phyloP scores from a whole-genome alignment of 176 grass and related monocot genomes.

The Elymus sibiricus region DNA sequence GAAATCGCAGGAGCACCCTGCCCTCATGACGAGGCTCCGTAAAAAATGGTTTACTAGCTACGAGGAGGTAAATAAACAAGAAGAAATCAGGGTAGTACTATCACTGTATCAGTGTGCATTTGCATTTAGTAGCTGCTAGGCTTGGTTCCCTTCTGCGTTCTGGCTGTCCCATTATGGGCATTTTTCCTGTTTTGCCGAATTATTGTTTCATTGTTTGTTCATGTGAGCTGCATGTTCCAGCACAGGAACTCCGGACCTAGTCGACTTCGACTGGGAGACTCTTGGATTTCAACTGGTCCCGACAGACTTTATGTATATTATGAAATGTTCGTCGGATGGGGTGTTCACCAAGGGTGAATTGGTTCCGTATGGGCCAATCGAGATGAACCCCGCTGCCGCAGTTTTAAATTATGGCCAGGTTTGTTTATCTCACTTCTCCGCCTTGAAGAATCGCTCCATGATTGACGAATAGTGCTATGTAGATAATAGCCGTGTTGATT shows the following conservation, averaged over 20 bases:
- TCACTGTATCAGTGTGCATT: neutral
- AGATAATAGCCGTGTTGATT: neutral
- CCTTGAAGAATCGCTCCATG: slow-evolving; percentile 6
- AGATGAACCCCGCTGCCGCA: slow-evolving; percentile 70
- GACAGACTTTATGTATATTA: slow-evolving; percentile 85
- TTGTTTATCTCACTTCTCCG: neutral
- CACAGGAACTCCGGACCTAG: slow-evolving; percentile 51
- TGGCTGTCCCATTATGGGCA: neutral
- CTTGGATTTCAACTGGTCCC: slow-evolving; percentile 74
- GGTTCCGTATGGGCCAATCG: slow-evolving; percentile 59
- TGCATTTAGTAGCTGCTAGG: neutral
- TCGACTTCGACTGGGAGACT: slow-evolving; percentile 80
- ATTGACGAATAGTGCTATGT: neutral
- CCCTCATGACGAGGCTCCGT: too few species aligned
- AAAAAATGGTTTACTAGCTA: neutral
- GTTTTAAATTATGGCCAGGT: slow-evolving; percentile 99
- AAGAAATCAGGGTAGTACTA: neutral
- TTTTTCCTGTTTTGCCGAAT: neutral
- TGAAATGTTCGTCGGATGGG: slow-evolving; percentile 58
- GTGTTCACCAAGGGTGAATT: slow-evolving; percentile 74
- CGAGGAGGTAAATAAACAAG: neutral
- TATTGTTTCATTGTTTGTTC: neutral
- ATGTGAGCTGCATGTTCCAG: slow-evolving; percentile 23
- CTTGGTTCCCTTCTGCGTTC: neutral
- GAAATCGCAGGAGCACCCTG: too few species aligned